phyloP scores from a whole-genome alignment of 345 rosid genomes.

The Gossypium stocksii region DNA sequence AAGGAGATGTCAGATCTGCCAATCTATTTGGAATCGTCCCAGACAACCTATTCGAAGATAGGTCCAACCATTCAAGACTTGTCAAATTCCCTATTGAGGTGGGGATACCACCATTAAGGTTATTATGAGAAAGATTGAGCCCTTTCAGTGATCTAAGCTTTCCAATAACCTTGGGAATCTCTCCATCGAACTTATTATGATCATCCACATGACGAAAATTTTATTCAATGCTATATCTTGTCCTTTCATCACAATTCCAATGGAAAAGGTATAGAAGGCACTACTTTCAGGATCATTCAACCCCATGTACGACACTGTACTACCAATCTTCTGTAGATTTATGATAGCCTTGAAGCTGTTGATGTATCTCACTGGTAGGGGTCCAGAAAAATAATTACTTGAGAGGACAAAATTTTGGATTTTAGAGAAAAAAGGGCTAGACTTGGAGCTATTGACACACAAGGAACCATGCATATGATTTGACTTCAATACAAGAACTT shows the following conservation, averaged over 20 bases:
- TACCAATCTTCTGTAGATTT: not conserved
- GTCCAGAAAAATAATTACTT: conserved; percentile 8
- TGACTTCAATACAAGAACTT: conserved; percentile 21
- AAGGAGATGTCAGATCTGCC: not conserved
- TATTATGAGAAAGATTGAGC: too few relatives aligned
- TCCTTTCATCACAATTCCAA: conserved; percentile 17
- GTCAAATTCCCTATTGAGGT: too few relatives aligned
- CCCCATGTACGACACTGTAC: not conserved
- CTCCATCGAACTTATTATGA: too few relatives aligned
- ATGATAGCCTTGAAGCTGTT: not conserved
- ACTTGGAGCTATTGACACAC: not conserved
- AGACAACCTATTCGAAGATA: too few relatives aligned
- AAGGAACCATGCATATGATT: conserved; percentile 25
- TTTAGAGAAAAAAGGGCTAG: not conserved
- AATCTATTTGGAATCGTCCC: conserved; percentile 16
- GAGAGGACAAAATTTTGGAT: conserved; percentile 5
- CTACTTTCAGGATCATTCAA: too few relatives aligned
- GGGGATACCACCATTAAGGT: too few relatives aligned
- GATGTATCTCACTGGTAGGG: too few relatives aligned
- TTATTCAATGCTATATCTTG: not conserved
- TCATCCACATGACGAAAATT: too few relatives aligned
- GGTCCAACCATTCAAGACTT: too few relatives aligned
- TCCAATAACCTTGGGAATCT: too few relatives aligned
- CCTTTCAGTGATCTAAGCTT: too few relatives aligned
- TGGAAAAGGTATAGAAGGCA: conserved; percentile 5